Evolutionary conservation across 148 eudicot genomes (phyloP), one percentile per base, ranked within the genome.

Genomic region (Amaranthus hypochondriacus): DNA sequence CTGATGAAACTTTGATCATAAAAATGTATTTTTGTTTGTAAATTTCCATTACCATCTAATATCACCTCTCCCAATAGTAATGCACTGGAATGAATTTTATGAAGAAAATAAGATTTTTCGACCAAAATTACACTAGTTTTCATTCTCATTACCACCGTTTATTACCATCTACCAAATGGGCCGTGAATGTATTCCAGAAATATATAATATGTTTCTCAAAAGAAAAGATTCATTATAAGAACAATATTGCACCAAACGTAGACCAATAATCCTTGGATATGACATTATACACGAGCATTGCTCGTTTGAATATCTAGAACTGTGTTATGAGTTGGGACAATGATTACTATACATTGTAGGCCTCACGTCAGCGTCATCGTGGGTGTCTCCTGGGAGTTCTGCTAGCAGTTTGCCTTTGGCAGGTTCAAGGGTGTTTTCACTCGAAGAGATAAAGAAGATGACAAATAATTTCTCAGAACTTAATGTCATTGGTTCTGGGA

Each of bases 341-440:
- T 49, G 14, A 42, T 59, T 4, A 8, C 48, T 53, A 28, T 28
- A 69, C 39, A 13, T 78, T 57, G 4, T 46, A 65, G 76, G 61
- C 48, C 46, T 9, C 47, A 51, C 56, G 48, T 7, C 68, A 81
- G 75, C 86, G 66, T 80, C 81, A 68, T 74, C 74, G 5, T 85
- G 91, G 91, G 83, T 77, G 53, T 66, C 83, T 15, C 76, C 75
- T 44, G 74, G 69, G 47, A 70, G 74, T 53, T 74, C 83, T 8
- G 71, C 70, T 49, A 77, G 82, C 59, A 77, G 76, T 75, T 80
- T 82, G 9, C 85, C 78, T 39, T 54, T 82, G 43, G 70, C 79
- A 75, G 87, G 88, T 72, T 75, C 85, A 54, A 82, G 78, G 79
- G 14, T 65, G 76, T 85, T 85, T 72, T 66, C 83, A 0, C 67